Evolutionary conservation across 345 rosid species (phyloP).

Genomic region (Camelina hispida): DNA sequence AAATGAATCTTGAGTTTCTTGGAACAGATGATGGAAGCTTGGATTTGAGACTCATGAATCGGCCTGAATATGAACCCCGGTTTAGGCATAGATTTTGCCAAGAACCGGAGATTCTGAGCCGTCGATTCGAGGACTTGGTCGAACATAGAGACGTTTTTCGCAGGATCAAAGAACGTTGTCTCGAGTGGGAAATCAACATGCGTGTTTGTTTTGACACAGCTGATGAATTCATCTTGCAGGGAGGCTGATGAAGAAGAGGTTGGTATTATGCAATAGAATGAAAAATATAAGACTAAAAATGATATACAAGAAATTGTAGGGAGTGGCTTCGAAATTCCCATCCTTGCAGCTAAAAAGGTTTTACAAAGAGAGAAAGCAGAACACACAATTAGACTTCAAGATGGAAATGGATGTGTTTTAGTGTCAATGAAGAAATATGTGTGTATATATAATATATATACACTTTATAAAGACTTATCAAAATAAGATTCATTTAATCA

Average conservation of each 20-base stretch:
- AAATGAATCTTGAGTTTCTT: slow-evolving; percentile 51
- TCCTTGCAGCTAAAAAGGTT: neutral
- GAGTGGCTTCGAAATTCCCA: slow-evolving; percentile 17
- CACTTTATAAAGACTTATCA: too few species aligned
- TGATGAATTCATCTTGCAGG: slow-evolving; percentile 46
- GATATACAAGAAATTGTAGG: slow-evolving; percentile 20
- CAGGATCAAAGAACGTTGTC: slow-evolving; percentile 37
- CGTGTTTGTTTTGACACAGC: slow-evolving; percentile 46
- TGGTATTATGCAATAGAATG: slow-evolving; percentile 18
- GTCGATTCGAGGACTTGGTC: slow-evolving; percentile 47
- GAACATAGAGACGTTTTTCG: slow-evolving; percentile 45
- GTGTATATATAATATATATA: too few species aligned
- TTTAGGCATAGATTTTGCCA: slow-evolving; percentile 51
- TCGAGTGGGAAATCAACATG: slow-evolving; percentile 38
- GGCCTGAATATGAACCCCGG: slow-evolving; percentile 66
- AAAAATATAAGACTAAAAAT: slow-evolving; percentile 23
- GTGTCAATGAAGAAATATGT: neutral
- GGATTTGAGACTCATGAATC: slow-evolving; percentile 53
- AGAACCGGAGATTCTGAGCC: slow-evolving; percentile 58
- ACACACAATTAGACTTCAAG: neutral
- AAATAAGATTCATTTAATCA: too few species aligned
- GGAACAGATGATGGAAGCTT: slow-evolving; percentile 62
- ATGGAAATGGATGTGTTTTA: neutral
- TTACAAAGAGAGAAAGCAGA: neutral
- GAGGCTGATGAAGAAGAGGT: slow-evolving; percentile 8